Evolutionary conservation across 2,329 filamentous ascomycete species (phyloP).

Genomic region (Neofusicoccum kwambonambiense): DNA sequence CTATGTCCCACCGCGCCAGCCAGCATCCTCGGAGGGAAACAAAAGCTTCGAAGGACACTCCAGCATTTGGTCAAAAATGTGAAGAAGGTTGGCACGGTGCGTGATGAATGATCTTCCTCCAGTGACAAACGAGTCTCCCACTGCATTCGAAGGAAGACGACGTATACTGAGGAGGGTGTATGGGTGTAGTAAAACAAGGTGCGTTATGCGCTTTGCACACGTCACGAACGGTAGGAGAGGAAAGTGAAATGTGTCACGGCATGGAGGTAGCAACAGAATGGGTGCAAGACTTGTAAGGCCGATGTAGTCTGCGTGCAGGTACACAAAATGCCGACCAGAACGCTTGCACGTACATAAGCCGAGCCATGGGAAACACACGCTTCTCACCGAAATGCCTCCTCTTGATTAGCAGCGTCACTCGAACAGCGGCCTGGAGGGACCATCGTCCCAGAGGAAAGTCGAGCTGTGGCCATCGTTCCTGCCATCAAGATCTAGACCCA

Average conservation of each 20-base stretch:
- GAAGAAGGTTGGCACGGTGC: slow-evolving; percentile 18
- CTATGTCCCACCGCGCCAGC: slow-evolving; percentile 21
- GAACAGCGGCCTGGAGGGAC: neutral
- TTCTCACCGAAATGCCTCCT: neutral
- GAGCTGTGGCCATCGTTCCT: slow-evolving; percentile 11
- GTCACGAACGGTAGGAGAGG: neutral
- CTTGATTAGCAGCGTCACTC: neutral
- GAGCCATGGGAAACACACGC: neutral
- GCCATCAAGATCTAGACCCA: slow-evolving; percentile 26
- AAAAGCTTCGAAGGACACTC: slow-evolving; percentile 17
- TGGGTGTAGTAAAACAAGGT: neutral
- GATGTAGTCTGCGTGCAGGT: slow-evolving; percentile 4
- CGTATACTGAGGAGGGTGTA: slow-evolving; percentile 32
- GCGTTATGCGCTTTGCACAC: neutral
- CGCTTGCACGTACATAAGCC: neutral
- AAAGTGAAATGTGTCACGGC: neutral
- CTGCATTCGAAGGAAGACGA: slow-evolving; percentile 27
- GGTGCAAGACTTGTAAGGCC: slow-evolving; percentile 1
- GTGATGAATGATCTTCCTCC: slow-evolving; percentile 27
- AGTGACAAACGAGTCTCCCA: slow-evolving; percentile 36
- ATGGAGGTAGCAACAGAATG: neutral
- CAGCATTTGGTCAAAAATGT: slow-evolving; percentile 26
- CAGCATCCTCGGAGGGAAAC: slow-evolving; percentile 17
- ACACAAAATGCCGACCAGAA: slow-evolving; percentile 4
- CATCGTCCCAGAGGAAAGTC: slow-evolving; percentile 7